Evolutionary conservation across 148 eudicot species (phyloP), one percentile per base, ranked within the genome.

Genomic region (Gaultheria prostrata): DNA sequence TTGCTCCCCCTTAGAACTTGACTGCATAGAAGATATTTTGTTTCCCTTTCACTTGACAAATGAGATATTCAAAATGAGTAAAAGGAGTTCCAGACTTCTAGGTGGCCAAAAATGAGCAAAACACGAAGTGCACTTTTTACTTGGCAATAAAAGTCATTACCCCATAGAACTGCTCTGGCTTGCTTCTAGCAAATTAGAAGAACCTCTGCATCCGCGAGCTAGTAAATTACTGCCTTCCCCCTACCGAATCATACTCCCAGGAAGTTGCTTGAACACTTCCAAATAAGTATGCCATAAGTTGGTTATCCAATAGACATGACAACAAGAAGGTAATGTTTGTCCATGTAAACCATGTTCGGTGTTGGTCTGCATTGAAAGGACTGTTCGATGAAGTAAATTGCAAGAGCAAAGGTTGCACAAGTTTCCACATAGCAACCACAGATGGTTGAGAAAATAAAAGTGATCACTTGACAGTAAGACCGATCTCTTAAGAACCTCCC

Each of bases 221-320:
- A 1, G n/a, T 63, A 63, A 50, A 21, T 63, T 63, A 63, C n/a
- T 63, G 70, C 39, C 35, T 67, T 67, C 73, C 73, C 73, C 73
- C 73, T 24, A 6, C n/a, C 33, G 2, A 26, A 3, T 9, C 14
- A 30, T 8, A 69, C 73, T 26, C 35, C 39, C 28, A 69, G 30
- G 39, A 3, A 8, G 12, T 30, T 8, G 30, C 9, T 69, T 69
- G 13, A 12, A 28, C 11, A 69, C 39, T 69, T 28, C 73, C 2
- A 69, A 69, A 26, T 9, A 21, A 69, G 12, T 9, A 28, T 18
- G 30, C 18, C 73, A 28, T 56, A 18, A 18, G 30, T 28, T 26
- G 73, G 73, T 30, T 39, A 39, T 21, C 33, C 3, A 2, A 30
- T 26, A 14, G 39, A 69, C 11, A 8, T 69, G 17, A 69, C 73